Base-by-base conservation (phyloP, 495 filamentous ascomycete genomes). In the Rusavskia elegans region DNA sequence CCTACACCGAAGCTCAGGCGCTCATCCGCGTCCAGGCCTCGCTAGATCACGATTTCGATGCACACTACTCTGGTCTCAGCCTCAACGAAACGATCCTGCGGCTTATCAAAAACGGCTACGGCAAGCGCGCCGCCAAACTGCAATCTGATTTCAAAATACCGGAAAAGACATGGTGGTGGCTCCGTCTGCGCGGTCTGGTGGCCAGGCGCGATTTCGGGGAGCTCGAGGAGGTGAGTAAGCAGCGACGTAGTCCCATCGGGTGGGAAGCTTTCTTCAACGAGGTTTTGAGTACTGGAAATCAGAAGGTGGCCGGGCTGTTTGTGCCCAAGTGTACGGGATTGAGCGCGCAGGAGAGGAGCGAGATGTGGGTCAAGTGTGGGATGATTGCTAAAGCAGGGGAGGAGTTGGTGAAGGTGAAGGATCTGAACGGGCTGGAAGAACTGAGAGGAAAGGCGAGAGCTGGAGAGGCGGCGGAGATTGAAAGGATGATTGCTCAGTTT, bases 251-350 rank as follows among this genome's bases (percentile, higher is more conserved):
- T 45, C 85, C 92, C n/a, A 96, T 98, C 62, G 92, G 89, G 40
- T 98, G 93, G 93, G 88, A 92, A 81, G 87, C 93, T 8, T 98
- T 93, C 68, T 96, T 83, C 73, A 92, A 89, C 64, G 85, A 89
- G 59, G 77, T 85, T 45, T 66, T 97, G 6, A 81, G 81, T 38
- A 93, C 92, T 6, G 90, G 93, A 48, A 97, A 98, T 63, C 82
- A 86, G 21, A 85, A 88, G 51, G 71, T 94, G 4, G 93, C 93
- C 7, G 77, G 45, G 7, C 55, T 75, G 5, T 98, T 95, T 63
- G 79, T 97, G 45, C 83, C 87, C 10, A 98, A 97, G 67, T 95
- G 89, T 68, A 79, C 78, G 45, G 67, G 67, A 39, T 57, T 82
- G 40, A 70, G 74, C 20, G 69, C 75, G 10, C 73, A 77, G 46